Evolutionary conservation across 805 yeast species (phyloP), one percentile per base, ranked within the genome.

Genomic region (Teunomyces gatunensis): DNA sequence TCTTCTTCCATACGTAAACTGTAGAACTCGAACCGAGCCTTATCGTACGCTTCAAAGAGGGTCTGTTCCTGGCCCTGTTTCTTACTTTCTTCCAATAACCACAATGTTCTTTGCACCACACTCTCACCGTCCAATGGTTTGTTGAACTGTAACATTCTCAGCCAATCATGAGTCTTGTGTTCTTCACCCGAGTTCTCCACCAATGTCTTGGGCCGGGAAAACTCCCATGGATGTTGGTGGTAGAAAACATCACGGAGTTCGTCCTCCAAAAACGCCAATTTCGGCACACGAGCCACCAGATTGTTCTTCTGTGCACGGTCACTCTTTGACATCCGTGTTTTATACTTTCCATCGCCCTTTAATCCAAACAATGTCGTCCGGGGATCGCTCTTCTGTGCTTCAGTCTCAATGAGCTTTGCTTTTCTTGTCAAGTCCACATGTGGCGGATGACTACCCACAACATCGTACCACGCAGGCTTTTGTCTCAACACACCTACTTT

Each of bases 141-240:
- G 39, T 76, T 70, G 28, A 83, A 63, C 65, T 94, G 98, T 55
- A 78, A 78, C 64, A 94, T 78, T 44, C 75, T 74, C 41, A 84
- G 75, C 98, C 99, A 94, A 65, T 94, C 89, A 53, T 75, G 69
- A 48, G 75, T 74, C 6, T 64, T 59, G 35, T 65, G 58, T 40
- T 86, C 89, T 39, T 77, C 72, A 6, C 87, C 88, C 32, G 77
- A 75, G 58, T 83, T 87, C 65, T 94, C 99, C 40, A 90, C 77
- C 54, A 94, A 69, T 25, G 81, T 76, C 63, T 87, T 88, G 11
- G 98, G 97, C 56, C 96, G 80, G 1, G 98, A 89, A 46, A 91
- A 73, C 68, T 94, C 99, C 99, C 99, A 94, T 5, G 99, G 99
- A 68, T 94, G 99, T 63, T 91, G 97, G 49, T 83, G 82, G 67